A percentile compares a stretch with the other conserved stretches of the same genome.
Conservation (phyloP, 768 basidiomycete genomes). For the Xerocomellus dryophilus region DNA sequence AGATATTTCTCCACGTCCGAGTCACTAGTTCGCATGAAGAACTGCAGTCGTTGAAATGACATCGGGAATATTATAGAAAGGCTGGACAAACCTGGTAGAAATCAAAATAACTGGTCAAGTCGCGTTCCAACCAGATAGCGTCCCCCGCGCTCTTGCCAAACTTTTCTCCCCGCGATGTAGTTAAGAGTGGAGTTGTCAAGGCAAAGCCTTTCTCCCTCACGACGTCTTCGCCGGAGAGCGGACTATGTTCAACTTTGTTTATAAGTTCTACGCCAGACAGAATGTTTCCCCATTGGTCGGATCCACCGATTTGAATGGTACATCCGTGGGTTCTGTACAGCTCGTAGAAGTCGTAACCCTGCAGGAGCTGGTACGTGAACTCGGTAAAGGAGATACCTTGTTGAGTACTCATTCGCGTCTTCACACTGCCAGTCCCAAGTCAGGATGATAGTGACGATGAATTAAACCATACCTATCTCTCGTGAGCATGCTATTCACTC, state of each 20-base stretch:
- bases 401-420: constrained; percentile 70
- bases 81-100: constrained; percentile 79
- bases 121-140: constrained; percentile 84
- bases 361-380: constrained; percentile 95
- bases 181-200: constrained; percentile 90
- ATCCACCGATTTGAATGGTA: constrained; percentile 89
- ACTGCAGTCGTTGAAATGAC: constrained; percentile 45
- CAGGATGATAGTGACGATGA: not conserved
- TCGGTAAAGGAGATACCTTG: constrained; percentile 97
- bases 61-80: not conserved
- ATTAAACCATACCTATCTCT: constrained; percentile 70
- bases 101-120: constrained; percentile 81
- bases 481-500: constrained; percentile 86
- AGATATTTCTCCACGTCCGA: constrained; percentile 77
- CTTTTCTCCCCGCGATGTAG: constrained; percentile 86
- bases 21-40: constrained; percentile 82
- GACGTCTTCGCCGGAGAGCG: not conserved
- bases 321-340: constrained; percentile 66
- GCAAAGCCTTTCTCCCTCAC: constrained; percentile 57
- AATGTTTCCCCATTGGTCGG: constrained; percentile 99
- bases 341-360: constrained; percentile 91
- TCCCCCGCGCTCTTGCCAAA: constrained; percentile 98
- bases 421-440: constrained; percentile 54
- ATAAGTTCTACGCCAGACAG: constrained; percentile 91
- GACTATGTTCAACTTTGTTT: constrained; percentile 39